Percentiles rank a stretch among this genome's conserved stretches.
phyloP scores from a whole-genome alignment of 176 grass and related monocot genomes.

The Pontederia crassipes region DNA sequence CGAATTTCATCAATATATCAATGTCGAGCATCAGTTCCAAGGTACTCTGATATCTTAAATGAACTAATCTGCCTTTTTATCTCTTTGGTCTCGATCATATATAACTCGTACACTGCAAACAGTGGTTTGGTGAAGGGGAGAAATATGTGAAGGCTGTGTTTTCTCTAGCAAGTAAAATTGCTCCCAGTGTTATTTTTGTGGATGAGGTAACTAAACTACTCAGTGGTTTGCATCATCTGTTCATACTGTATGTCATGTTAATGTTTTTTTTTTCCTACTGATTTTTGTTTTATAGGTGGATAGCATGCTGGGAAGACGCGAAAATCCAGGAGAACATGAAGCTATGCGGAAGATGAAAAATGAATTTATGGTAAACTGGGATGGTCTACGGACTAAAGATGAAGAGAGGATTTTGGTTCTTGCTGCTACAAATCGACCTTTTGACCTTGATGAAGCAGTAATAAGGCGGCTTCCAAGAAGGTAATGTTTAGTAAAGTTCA shows the following conservation, averaged over 20 bases:
- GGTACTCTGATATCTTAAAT: conserved; percentile 24
- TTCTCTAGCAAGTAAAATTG: conserved; percentile 97
- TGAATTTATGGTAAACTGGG: conserved; percentile 99
- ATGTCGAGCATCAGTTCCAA: conserved; percentile 99
- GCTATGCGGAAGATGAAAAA: conserved; percentile 99
- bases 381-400: conserved; percentile 90
- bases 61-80: background rate
- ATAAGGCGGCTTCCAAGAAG: conserved; percentile 93
- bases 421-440: conserved; percentile 94
- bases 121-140: conserved; percentile 99
- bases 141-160: conserved; percentile 97
- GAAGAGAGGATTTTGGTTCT: conserved; percentile 93
- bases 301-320: conserved; percentile 84
- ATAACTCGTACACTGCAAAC: conserved; percentile 31
- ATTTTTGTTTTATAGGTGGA: conserved; percentile 59
- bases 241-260: too few relatives aligned
- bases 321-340: conserved; percentile 98
- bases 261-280: background rate
- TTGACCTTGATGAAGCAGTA: conserved; percentile 98
- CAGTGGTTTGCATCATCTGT: too few relatives aligned
- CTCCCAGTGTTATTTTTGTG: conserved; percentile 95
- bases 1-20: conserved; percentile 98
- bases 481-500: conserved; percentile 13
- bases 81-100: conserved; percentile 11
- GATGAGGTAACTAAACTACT: conserved; percentile 46